Conservation (phyloP, 176 grass and related monocot species). For the Bolboschoenus planiculmis region DNA sequence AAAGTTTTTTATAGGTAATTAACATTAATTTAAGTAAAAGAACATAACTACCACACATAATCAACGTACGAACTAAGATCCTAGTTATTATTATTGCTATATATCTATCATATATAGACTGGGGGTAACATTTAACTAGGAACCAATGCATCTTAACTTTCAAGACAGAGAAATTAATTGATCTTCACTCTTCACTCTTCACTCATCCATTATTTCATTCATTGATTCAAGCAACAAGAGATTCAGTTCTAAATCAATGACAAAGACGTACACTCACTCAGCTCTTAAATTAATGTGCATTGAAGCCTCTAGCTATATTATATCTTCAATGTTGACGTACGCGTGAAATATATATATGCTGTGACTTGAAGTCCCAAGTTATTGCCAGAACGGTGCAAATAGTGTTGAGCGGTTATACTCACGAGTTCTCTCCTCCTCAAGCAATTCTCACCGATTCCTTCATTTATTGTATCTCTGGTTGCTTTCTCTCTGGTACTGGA, state of each 20-base stretch:
- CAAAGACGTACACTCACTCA: background rate
- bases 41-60: too few relatives aligned
- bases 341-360: background rate
- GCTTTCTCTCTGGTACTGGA: background rate
- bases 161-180: background rate
- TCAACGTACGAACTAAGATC: too few relatives aligned
- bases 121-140: background rate
- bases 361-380: background rate
- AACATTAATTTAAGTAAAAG: too few relatives aligned
- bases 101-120: background rate
- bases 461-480: background rate
- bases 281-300: background rate
- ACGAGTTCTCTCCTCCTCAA: background rate
- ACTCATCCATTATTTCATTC: too few relatives aligned
- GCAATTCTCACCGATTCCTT: slow-evolving; percentile 13
- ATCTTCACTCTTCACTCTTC: too few relatives aligned
- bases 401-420: background rate
- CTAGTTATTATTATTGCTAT: too few relatives aligned
- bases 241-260: background rate
- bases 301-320: background rate
- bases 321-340: background rate
- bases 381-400: slow-evolving; percentile 1
- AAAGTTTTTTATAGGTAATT: too few relatives aligned
- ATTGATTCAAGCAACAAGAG: background rate
- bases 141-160: background rate